phyloP scores from a whole-genome alignment of 2,329 filamentous ascomycete species.

The Aspergillus hortae region DNA sequence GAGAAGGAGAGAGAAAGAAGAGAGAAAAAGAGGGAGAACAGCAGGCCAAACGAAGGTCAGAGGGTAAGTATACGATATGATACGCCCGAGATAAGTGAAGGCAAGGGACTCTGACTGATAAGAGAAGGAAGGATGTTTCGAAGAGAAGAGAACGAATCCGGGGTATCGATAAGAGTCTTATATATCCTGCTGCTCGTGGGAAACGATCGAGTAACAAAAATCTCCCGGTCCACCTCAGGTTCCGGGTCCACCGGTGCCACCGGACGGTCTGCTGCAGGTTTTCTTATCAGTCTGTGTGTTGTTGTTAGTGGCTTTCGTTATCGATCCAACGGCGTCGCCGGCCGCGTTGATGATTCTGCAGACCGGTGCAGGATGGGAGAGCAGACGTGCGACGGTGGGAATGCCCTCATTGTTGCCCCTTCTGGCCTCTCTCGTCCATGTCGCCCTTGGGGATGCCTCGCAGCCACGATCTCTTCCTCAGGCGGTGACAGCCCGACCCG shows the following conservation, averaged over 20 bases:
- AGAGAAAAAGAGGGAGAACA: conserved; percentile 1
- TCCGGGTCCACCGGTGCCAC: conserved; percentile 9
- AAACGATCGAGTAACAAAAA: conserved; percentile 8
- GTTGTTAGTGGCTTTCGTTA: background rate
- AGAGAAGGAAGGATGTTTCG: background rate
- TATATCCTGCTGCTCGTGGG: background rate
- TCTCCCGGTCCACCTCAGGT: background rate
- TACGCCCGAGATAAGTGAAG: conserved; percentile 1
- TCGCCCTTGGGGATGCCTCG: too few relatives aligned
- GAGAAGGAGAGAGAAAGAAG: conserved; percentile 15
- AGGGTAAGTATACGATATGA: conserved; percentile 3
- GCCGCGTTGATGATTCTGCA: background rate
- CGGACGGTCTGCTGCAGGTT: background rate
- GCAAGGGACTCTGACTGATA: conserved; percentile 9
- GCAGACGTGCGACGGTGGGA: background rate
- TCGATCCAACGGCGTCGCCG: background rate
- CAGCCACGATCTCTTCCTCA: too few relatives aligned
- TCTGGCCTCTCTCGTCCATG: conserved; percentile 7
- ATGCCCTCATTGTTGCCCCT: conserved; percentile 24
- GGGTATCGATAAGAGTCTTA: conserved; percentile 9
- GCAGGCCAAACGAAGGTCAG: background rate
- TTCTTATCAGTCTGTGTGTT: background rate
- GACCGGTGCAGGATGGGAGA: background rate
- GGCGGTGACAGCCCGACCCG: conserved; percentile 7
- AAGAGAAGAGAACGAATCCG: conserved; percentile 2